Evolutionary conservation across 805 yeast species (phyloP), one percentile per base, ranked within the genome.

Genomic region (Starmerella lactis-condensi): DNA sequence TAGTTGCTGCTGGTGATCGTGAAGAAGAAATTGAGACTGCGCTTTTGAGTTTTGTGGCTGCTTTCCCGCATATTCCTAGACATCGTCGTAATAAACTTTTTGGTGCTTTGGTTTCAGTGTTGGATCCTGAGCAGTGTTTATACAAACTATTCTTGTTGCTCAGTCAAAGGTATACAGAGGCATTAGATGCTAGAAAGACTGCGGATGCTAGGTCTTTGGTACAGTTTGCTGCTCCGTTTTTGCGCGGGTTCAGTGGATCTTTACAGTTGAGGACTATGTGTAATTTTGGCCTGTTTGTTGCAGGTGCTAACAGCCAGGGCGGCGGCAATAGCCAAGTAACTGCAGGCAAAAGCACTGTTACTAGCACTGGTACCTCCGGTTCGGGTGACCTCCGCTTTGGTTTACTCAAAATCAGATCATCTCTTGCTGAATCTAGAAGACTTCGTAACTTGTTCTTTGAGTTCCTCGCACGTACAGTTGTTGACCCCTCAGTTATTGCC

Each of bases 31-130:
- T 73, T 32, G 94, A 83, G 51, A 77, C 82, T 48, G 61, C 91
- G 38, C 57, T 89, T 40, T 68, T 89, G 30, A 75, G 92, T 45
- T 89, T 89, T 48, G 79, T 76, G n/a, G 72, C 92, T 36, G 96
- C 98, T 1, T 79, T 89, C 56, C 72, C 74, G 33, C 96, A 89
- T 50, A 83, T 89, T 41, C 98, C 98, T 38, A 71, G 93, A 50
- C 98, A 89, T 52, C 76, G 98, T 55, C 68, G 98, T 45, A 92
- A 79, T 24, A 73, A 72, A 47, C 57, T 89, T 32, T 89, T 78
- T 45, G 65, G 77, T 2, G 73, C 91, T 1, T 62, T 89, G n/a
- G 70, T 82, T 11, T 63, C 63, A 42, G 76, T 94, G 2, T 58
- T 89, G 38, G 83, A 85, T 15, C 58, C 75, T 28, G 59, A 62